Base-by-base conservation (phyloP, 306 rosid species). In the Acacia acuminata region DNA sequence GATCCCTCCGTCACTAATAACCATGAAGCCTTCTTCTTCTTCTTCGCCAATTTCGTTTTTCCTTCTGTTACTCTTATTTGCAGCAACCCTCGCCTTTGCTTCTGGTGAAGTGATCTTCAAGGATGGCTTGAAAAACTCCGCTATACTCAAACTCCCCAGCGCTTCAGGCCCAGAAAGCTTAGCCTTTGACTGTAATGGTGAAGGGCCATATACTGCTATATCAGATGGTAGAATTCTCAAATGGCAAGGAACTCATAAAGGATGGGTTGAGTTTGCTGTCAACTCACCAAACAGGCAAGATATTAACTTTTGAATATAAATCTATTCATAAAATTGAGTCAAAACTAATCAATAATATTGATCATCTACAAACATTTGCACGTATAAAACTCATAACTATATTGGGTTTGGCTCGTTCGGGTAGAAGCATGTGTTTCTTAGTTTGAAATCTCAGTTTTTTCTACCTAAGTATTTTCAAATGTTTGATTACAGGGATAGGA, bases 401-500 rank as follows among this genome's bases (percentile, higher is more conserved):
- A 60, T 60, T 11, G 34, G 6, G 16, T 60, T 24, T 60, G 30
- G 34, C 34, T 60, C 5, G 2, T 60, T 24, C 20, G 24, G n/a
- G 24, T 55, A 1, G 11, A 20, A 61, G 17, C 5, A 10, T 24
- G 36, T 13, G 67, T 61, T 61, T 61, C 67, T 60, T 4, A 61
- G 67, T 61, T 61, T 14, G 69, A 13, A 64, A 27, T 64, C 19
- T 61, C 13, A 12, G 19, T 17, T 15, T 14, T 27, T 25, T 27
- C 68, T 64, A 5, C 10, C 69, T 11, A 30, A 27, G 10, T 64
- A 0, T 64, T 64, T 30, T 13, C 36, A 61, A 20, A 27, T 27
- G 24, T 10, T 3, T n/a, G 16, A 68, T 38, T 34, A 90, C 5
- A 61, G 94, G 88, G 72, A 73, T 8, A 85, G 87, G 68, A 78